phyloP scores from a whole-genome alignment of 768 basidiomycete species.

The Crepidotus variabilis region DNA sequence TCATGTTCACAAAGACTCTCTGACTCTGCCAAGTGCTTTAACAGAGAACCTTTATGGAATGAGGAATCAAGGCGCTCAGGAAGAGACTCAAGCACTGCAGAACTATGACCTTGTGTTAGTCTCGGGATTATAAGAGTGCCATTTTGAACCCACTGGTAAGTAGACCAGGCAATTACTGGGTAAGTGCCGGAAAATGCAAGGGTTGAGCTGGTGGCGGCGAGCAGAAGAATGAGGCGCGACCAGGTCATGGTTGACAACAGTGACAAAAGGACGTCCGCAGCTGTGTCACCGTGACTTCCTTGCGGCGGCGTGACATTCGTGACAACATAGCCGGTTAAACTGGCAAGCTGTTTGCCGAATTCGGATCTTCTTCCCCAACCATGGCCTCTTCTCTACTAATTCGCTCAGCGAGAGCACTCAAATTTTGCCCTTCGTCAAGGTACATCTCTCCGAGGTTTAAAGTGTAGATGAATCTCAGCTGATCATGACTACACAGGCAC shows the following conservation, averaged over 20 bases:
- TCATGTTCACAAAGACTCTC: conserved; percentile 59
- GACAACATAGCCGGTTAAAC: conserved; percentile 2
- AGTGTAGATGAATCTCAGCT: background rate
- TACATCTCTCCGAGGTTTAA: background rate
- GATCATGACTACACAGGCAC: conserved; percentile 15
- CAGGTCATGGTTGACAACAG: conserved; percentile 33
- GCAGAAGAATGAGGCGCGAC: conserved; percentile 36
- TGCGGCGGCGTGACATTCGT: background rate
- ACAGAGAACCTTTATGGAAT: conserved; percentile 29
- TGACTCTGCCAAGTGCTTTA: conserved; percentile 40
- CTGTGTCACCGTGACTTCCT: background rate
- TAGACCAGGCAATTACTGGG: conserved; percentile 73
- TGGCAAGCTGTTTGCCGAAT: background rate
- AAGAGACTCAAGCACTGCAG: conserved; percentile 41
- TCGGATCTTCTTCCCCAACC: background rate
- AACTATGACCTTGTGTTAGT: conserved; percentile 23
- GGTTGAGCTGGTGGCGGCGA: conserved; percentile 42
- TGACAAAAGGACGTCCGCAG: background rate
- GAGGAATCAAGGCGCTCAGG: conserved; percentile 26
- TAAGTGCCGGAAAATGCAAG: conserved; percentile 59
- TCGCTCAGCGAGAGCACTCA: background rate
- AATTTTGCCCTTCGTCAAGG: background rate
- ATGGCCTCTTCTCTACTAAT: background rate
- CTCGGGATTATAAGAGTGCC: conserved; percentile 18
- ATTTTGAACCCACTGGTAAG: conserved; percentile 42